A percentile compares a stretch with the other conserved stretches of the same genome.
Evolutionary conservation across 176 grass and related monocot genomes (phyloP).

Genomic region (Aechmea fasciata): DNA sequence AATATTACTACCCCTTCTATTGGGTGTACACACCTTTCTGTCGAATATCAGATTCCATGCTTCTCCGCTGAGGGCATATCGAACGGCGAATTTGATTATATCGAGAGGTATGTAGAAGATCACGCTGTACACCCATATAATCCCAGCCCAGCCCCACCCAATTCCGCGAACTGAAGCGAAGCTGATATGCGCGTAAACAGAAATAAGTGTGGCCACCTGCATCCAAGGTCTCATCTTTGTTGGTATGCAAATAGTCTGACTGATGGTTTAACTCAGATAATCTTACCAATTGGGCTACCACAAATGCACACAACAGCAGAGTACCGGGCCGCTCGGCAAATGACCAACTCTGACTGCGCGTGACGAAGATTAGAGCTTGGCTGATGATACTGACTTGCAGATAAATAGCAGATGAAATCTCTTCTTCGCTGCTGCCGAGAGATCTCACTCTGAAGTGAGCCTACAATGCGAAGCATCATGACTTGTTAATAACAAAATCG

Average conservation of each 20-base stretch:
- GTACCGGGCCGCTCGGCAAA: slow-evolving; percentile 58
- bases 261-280: neutral
- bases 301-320: slow-evolving; percentile 64
- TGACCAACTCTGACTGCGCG: slow-evolving; percentile 53
- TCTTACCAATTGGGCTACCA: slow-evolving; percentile 55
- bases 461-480: slow-evolving; percentile 24
- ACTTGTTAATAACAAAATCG: slow-evolving; percentile 4
- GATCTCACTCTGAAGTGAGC: slow-evolving; percentile 50
- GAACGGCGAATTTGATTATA: slow-evolving; percentile 52
- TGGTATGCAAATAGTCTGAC: neutral
- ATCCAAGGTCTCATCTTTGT: neutral
- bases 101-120: slow-evolving; percentile 67
- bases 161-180: slow-evolving; percentile 66
- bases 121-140: slow-evolving; percentile 75
- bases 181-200: slow-evolving; percentile 55
- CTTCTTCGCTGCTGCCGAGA: slow-evolving; percentile 29
- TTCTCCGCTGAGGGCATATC: slow-evolving; percentile 55
- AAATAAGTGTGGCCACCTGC: slow-evolving; percentile 70
- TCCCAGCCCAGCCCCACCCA: slow-evolving; percentile 71
- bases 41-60: slow-evolving; percentile 64
- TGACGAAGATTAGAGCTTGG: slow-evolving; percentile 85
- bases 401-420: slow-evolving; percentile 79
- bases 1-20: neutral
- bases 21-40: slow-evolving; percentile 32
- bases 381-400: slow-evolving; percentile 86